Evolutionary conservation across 2,329 filamentous ascomycete genomes (phyloP).

Genomic region (Epichloe baconii): DNA sequence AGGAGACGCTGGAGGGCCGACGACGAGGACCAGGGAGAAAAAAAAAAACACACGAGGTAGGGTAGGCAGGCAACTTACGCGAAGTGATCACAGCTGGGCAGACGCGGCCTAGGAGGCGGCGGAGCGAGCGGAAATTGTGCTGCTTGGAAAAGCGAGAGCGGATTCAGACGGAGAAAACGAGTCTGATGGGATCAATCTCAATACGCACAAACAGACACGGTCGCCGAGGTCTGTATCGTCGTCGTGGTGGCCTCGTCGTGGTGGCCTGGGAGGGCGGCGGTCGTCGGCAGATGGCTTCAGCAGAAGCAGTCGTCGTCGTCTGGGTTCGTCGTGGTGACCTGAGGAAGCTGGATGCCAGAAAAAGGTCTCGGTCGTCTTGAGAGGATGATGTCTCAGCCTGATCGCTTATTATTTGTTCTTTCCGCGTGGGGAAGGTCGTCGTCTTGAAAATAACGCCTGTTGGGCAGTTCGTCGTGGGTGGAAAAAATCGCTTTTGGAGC

Average conservation of each 20-base stretch:
- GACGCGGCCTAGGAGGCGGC: conserved; percentile 9
- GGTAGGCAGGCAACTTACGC: conserved; percentile 4
- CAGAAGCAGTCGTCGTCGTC: conserved; percentile 3
- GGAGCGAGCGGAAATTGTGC: conserved; percentile 6
- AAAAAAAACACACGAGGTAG: conserved; percentile 3
- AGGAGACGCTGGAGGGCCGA: background rate
- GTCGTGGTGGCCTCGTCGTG: conserved; percentile 21
- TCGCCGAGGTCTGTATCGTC: conserved; percentile 14
- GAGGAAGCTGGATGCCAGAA: background rate
- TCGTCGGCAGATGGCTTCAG: conserved; percentile 13
- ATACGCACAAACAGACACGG: conserved; percentile 3
- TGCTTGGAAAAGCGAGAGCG: background rate
- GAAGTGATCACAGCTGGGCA: conserved; percentile 26
- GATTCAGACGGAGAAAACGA: background rate
- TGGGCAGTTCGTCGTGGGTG: conserved; percentile 4
- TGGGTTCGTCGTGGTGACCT: background rate
- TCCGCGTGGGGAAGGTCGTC: background rate
- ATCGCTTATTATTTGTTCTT: conserved; percentile 1
- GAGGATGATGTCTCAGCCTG: background rate
- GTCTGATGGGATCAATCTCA: background rate
- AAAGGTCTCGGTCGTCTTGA: conserved; percentile 6
- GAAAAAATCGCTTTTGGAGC: conserved; percentile 3
- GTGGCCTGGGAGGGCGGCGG: conserved; percentile 20
- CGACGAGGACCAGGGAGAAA: background rate
- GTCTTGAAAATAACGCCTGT: conserved; percentile 1